Conservation (phyloP, 805 yeast species). For the Yarrowia deformans region DNA sequence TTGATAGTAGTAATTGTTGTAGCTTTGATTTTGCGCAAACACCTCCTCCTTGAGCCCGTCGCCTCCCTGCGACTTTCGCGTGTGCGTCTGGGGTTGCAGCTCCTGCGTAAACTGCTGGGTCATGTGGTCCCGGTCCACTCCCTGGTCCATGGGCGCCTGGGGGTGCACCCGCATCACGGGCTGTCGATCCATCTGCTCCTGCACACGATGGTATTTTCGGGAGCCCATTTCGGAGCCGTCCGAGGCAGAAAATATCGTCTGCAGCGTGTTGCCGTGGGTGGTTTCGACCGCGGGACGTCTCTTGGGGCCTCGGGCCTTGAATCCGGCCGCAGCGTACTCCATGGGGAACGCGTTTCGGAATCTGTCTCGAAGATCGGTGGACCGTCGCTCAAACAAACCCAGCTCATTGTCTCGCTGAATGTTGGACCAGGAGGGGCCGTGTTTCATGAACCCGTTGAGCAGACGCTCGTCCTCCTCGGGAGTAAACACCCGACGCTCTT, state of each 20-base stretch:
- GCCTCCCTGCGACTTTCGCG: conserved; percentile 7
- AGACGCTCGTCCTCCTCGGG: conserved; percentile 55
- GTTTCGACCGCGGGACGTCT: conserved; percentile 28
- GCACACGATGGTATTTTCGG: conserved; percentile 36
- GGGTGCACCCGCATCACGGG: conserved; percentile 37
- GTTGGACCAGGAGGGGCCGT: conserved; percentile 58
- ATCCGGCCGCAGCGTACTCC: conserved; percentile 55
- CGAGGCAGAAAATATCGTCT: conserved; percentile 31
- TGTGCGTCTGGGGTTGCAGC: conserved; percentile 25
- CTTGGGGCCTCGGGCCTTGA: conserved; percentile 50
- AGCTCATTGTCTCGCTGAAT: conserved; percentile 54
- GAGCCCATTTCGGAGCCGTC: conserved; percentile 21
- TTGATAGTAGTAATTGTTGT: conserved; percentile 36
- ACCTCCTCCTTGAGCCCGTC: conserved; percentile 24
- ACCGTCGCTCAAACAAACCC: conserved; percentile 52
- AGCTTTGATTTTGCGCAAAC: conserved; percentile 22
- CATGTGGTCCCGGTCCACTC: conserved; percentile 39
- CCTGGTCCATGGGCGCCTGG: conserved; percentile 39
- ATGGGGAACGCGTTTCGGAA: conserved; percentile 57
- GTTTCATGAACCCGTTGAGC: conserved; percentile 54
- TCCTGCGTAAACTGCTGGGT: conserved; percentile 37
- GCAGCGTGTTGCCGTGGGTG: conserved; percentile 36
- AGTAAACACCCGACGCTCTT: conserved; percentile 55
- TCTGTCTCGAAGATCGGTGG: conserved; percentile 56
- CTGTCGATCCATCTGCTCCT: conserved; percentile 36